These are phyloP conservation scores for Chaetomiaceae sp. DNA, from an alignment of 2,329 filamentous ascomycete species.

Conservation along the genomic window DNA sequence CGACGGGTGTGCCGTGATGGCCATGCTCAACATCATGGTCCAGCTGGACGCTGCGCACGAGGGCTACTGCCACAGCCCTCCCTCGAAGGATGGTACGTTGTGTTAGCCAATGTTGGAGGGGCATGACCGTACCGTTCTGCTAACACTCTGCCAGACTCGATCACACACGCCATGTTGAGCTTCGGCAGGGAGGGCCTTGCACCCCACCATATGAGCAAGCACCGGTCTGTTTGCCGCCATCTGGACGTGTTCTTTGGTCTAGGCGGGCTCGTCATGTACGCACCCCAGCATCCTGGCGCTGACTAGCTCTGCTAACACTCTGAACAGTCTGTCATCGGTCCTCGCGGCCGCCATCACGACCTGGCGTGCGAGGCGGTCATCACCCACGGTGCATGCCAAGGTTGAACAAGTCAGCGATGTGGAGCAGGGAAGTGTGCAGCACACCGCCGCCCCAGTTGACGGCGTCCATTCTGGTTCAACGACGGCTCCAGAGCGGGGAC, in stretches of 20 bases:
- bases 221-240: constrained; percentile 4
- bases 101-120: background rate
- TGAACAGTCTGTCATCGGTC: constrained; percentile 4
- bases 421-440: constrained; percentile 4
- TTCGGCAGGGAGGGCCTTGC: background rate
- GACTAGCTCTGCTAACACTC: background rate
- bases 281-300: background rate
- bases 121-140: background rate
- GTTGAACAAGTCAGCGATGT: constrained; percentile 2
- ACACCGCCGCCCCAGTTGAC: background rate
- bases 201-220: background rate
- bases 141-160: constrained; percentile 6
- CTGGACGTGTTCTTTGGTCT: constrained; percentile 11
- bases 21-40: constrained; percentile 20
- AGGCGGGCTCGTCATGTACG: constrained; percentile 9
- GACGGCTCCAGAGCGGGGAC: background rate
- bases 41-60: constrained; percentile 10
- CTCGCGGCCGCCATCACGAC: constrained; percentile 2
- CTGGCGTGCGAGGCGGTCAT: constrained; percentile 5
- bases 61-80: constrained; percentile 8
- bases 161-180: background rate
- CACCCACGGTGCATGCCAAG: background rate
- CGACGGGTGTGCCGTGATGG: constrained; percentile 22
- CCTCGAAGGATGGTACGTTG: background rate
- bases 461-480: background rate